These are phyloP conservation scores for Wallacemonas collosoma DNA, from an alignment of 208 protist species.

Conservation along the genomic window DNA sequence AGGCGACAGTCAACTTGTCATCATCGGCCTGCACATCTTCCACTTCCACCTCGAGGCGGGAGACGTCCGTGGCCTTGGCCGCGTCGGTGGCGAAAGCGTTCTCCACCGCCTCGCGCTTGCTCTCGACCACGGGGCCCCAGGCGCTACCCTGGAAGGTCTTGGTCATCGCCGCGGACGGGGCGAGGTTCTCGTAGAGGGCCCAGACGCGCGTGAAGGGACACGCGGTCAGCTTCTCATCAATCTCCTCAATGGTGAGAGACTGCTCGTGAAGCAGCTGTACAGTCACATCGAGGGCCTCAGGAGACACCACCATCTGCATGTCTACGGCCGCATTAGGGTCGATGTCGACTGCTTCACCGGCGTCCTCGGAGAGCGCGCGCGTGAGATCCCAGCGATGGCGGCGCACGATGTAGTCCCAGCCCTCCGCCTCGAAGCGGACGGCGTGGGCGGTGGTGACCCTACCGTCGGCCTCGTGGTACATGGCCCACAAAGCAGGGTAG, in stretches of 20 bases:
- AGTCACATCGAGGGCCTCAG: conserved; percentile 20
- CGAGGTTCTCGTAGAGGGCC: conserved; percentile 43
- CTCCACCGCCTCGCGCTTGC: conserved; percentile 13
- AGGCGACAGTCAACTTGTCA: conserved; percentile 21
- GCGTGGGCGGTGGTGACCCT: conserved; percentile 25
- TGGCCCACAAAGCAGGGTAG: conserved; percentile 45
- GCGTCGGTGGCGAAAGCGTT: conserved; percentile 26
- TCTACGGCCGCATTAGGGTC: conserved; percentile 21
- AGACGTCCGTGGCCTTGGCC: conserved; percentile 17
- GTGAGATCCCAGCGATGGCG: conserved; percentile 36
- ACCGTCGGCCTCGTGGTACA: conserved; percentile 40
- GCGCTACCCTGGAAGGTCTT: conserved; percentile 8
- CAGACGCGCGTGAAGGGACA: conserved; percentile 26
- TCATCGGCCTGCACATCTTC: conserved; percentile 7
- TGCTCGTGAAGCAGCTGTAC: conserved; percentile 22
- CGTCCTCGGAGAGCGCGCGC: conserved; percentile 42
- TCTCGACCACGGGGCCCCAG: conserved; percentile 9
- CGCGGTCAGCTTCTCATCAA: conserved; percentile 10
- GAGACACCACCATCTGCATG: conserved; percentile 22
- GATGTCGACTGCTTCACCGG: conserved; percentile 32
- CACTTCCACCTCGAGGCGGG: conserved; percentile 15
- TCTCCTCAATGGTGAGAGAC: conserved; percentile 11
- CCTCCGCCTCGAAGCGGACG: conserved; percentile 44
- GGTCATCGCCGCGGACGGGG: conserved; percentile 24
- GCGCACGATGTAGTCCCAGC: conserved; percentile 52